phyloP scores from a whole-genome alignment of 225 moss, liverwort and hornwort species.

The Neckera pumila region DNA sequence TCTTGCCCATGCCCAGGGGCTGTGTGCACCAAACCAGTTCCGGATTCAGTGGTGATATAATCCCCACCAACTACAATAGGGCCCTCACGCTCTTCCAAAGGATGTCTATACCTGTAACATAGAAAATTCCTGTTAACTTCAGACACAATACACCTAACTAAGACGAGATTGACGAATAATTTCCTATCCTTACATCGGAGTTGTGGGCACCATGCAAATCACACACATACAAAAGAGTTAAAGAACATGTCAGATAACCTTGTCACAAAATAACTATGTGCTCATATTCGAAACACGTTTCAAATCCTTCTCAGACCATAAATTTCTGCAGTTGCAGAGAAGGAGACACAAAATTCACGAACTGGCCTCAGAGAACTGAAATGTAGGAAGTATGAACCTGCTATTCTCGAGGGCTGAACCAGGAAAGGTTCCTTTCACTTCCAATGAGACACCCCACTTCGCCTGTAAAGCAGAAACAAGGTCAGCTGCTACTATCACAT shows the following conservation, averaged over 20 bases:
- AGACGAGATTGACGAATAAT: not conserved
- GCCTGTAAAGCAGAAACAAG: conserved; percentile 58
- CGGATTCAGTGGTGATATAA: conserved; percentile 97
- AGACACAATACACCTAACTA: not conserved
- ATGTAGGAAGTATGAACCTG: conserved; percentile 32
- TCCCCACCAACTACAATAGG: conserved; percentile 93
- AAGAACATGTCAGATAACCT: not conserved
- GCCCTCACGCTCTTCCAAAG: conserved; percentile 68
- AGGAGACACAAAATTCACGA: not conserved
- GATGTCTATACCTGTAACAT: conserved; percentile 68
- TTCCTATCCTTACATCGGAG: not conserved
- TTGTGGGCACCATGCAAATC: not conserved
- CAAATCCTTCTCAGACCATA: not conserved
- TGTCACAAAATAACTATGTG: not conserved
- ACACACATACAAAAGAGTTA: not conserved
- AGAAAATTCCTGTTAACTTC: not conserved
- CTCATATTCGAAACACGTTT: not conserved
- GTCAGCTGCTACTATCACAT: conserved; percentile 80
- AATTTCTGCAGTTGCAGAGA: not conserved
- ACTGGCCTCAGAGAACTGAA: not conserved
- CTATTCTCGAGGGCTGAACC: conserved; percentile 77
- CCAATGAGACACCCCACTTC: conserved; percentile 73
- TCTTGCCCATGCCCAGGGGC: conserved; percentile 98
- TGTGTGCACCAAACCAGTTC: conserved; percentile 97
- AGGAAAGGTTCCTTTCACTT: conserved; percentile 71